Evolutionary conservation across 2,329 filamentous ascomycete genomes (phyloP).

Genomic region (Dactylella cylindrospora): DNA sequence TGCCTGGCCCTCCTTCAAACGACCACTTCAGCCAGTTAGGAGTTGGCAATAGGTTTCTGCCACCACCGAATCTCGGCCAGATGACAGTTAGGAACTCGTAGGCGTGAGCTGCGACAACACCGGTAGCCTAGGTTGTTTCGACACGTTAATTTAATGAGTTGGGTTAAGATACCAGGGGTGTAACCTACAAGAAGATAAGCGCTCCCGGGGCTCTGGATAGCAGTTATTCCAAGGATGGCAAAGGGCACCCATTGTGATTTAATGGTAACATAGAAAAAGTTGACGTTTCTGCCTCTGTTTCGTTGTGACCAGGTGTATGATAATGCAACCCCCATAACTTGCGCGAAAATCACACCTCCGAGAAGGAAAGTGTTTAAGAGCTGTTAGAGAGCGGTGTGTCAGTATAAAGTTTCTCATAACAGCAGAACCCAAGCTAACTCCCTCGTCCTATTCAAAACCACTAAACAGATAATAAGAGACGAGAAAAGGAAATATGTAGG

Average conservation of each 20-base stretch:
- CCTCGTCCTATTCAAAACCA: no score
- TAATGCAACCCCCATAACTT: slow-evolving; percentile 26
- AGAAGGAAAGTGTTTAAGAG: slow-evolving; percentile 28
- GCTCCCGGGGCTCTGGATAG: slow-evolving; percentile 16
- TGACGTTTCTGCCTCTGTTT: slow-evolving; percentile 26
- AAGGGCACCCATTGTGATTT: slow-evolving; percentile 39
- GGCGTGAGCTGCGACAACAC: slow-evolving; percentile 82
- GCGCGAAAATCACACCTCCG: slow-evolving; percentile 21
- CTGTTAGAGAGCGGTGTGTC: slow-evolving; percentile 9
- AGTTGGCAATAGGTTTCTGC: slow-evolving; percentile 72
- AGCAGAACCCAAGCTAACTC: no score
- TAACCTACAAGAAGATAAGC: slow-evolving; percentile 8
- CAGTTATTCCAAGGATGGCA: slow-evolving; percentile 21
- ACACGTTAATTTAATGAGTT: no score
- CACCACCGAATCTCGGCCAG: slow-evolving; percentile 86
- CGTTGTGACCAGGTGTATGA: slow-evolving; percentile 37
- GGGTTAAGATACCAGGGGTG: no score
- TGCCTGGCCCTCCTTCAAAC: slow-evolving; percentile 65
- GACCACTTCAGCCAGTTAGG: slow-evolving; percentile 70
- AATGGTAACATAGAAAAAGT: slow-evolving; percentile 36
- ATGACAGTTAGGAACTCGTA: slow-evolving; percentile 87
- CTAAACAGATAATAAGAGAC: no score
- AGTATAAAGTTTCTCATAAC: neutral
- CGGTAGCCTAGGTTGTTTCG: slow-evolving; percentile 71
- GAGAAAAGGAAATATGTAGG: slow-evolving; percentile 31